Conservation (phyloP, 495 filamentous ascomycete genomes). For the Tuber magnatum region DNA sequence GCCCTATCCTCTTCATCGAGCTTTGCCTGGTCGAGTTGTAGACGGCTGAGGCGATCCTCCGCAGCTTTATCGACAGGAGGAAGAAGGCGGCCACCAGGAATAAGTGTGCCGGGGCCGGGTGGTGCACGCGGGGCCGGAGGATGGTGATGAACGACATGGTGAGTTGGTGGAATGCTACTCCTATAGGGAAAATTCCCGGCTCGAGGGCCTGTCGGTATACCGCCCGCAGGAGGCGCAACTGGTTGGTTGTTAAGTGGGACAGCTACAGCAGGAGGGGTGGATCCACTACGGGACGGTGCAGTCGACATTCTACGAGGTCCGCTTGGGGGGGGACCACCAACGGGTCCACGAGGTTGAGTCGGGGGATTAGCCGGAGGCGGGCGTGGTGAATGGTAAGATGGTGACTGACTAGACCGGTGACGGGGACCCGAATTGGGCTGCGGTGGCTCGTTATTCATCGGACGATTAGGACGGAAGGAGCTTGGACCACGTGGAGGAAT, state of each 20-base stretch:
- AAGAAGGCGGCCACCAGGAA: slow-evolving; percentile 36
- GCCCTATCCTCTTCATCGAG: slow-evolving; percentile 36
- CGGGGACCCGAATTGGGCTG: slow-evolving; percentile 27
- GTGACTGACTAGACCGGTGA: slow-evolving; percentile 21
- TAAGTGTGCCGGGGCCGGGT: slow-evolving; percentile 32
- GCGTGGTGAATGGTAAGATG: slow-evolving; percentile 23
- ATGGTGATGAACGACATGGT: slow-evolving; percentile 26
- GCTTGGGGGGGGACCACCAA: slow-evolving; percentile 20
- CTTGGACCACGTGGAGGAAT: slow-evolving; percentile 34
- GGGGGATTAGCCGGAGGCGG: slow-evolving; percentile 27
- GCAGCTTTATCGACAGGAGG: slow-evolving; percentile 37
- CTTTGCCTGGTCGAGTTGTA: slow-evolving; percentile 35
- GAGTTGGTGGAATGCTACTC: slow-evolving; percentile 29
- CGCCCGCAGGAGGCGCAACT: slow-evolving; percentile 10
- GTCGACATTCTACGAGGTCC: slow-evolving; percentile 34
- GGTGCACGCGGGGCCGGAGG: slow-evolving; percentile 12
- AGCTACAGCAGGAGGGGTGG: slow-evolving; percentile 15
- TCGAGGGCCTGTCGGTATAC: slow-evolving; percentile 39
- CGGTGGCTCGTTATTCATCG: slow-evolving; percentile 10
- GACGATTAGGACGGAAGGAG: slow-evolving; percentile 14
- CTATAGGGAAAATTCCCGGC: slow-evolving; percentile 41
- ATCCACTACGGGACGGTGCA: slow-evolving; percentile 22
- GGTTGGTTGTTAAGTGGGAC: slow-evolving; percentile 1
- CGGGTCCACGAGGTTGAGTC: slow-evolving; percentile 18
- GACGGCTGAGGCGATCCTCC: slow-evolving; percentile 33